Base-by-base conservation (phyloP, 2,329 filamentous ascomycete genomes). In the Juglanconis sp. region DNA sequence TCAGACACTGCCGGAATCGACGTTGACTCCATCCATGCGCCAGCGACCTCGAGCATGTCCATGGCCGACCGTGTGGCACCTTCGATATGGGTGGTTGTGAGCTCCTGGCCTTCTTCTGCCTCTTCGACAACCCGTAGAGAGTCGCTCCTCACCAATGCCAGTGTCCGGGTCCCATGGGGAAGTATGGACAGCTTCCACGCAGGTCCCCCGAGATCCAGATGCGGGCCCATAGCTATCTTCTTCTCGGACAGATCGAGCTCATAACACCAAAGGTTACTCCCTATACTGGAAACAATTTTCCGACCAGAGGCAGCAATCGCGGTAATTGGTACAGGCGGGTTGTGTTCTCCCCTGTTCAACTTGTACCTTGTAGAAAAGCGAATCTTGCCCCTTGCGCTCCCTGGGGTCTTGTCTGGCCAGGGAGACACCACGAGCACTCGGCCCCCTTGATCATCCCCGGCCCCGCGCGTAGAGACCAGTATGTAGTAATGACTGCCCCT, bases 401-500 rank as follows among this genome's bases (percentile, higher is more conserved):
- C 69, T 56, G 70, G 65, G 13, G 44, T 55, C 9, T 59, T 62
- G 24, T 69, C 69, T 54, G 62, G 70, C 48, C 78, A 76, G 6
- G 81, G 76, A 1, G 83, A 81, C 13, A 87, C 77, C 7, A 89
- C 77, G 24, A 87, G 67, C 11, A 90, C 73, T 5, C 79, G 76
- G 1, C 86, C 85, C 9, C 74, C 73, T 17, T 44, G 34, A 17
- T 57, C 40, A 5, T 4, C 9, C n/a, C 47, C 34, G 11, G 38
- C 40, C 4, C 61, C 61, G 36, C 77, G 77, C 0, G 83, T 84
- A 4, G 83, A 79, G 10, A 89, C 79, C 13, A 91, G 77, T 36
- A 91, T 76, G 68, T 86, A 88, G 1, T 82, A 79, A 71, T 87
- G 89, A 0, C 73, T 79, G 58, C 81, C 83, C n/a, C 77, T 78